Evolutionary conservation across 2,329 filamentous ascomycete species (phyloP).

Genomic region (Alternaria incomplexa): DNA sequence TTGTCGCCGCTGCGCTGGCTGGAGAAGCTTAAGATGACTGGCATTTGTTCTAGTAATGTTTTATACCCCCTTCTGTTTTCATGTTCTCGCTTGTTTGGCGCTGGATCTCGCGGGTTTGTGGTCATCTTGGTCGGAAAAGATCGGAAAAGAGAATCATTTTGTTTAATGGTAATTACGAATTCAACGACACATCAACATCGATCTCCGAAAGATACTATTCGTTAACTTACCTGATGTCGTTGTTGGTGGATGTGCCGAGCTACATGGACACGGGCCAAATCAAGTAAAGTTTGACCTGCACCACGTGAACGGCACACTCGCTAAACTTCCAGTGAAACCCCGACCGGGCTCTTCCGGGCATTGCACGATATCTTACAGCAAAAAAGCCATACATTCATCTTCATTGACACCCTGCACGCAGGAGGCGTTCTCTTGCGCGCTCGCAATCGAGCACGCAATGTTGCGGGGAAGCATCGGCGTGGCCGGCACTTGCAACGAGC

Average conservation of each 20-base stretch:
- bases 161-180: conserved; percentile 7
- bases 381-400: background rate
- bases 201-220: background rate
- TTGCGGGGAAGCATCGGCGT: background rate
- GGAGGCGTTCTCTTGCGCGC: background rate
- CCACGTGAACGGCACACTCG: conserved; percentile 1
- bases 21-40: background rate
- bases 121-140: background rate
- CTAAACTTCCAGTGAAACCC: background rate
- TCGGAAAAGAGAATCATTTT: background rate
- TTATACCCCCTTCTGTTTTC: conserved; percentile 8
- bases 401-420: background rate
- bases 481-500: background rate
- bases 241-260: background rate
- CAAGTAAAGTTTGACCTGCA: background rate
- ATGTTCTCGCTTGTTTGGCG: background rate
- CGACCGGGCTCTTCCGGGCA: background rate
- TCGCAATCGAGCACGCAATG: background rate
- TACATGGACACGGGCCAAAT: background rate
- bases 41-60: conserved; percentile 5
- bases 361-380: background rate
- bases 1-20: conserved; percentile 58
- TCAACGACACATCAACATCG: background rate
- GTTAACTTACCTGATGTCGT: background rate
- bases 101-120: background rate